A percentile compares a stretch with the other conserved stretches of the same genome.
Evolutionary conservation across 2,329 filamentous ascomycete species (phyloP).

Genomic region (Epichloe scottii): DNA sequence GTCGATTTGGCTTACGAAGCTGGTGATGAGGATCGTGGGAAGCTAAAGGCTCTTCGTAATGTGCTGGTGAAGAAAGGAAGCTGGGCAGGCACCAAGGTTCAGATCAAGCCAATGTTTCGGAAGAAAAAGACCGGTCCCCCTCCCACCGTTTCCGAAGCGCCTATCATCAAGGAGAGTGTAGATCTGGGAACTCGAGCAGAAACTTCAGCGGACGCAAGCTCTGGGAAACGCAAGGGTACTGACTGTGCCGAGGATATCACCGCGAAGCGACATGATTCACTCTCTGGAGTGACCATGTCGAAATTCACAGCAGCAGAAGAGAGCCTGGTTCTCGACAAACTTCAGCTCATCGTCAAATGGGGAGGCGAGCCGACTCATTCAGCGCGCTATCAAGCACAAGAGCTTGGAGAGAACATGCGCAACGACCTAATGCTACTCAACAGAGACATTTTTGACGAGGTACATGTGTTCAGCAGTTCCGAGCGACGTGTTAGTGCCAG

Average conservation of each 20-base stretch:
- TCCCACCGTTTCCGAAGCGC: conserved; percentile 23
- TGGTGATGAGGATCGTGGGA: conserved; percentile 71
- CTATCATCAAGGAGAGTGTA: conserved; percentile 17
- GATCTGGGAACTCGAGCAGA: conserved; percentile 9
- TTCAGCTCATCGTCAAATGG: conserved; percentile 98
- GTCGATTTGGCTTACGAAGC: conserved; percentile 69
- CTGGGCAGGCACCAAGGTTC: conserved; percentile 93
- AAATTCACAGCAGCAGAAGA: conserved; percentile 90
- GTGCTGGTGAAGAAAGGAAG: conserved; percentile 85
- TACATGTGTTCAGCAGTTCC: conserved; percentile 90
- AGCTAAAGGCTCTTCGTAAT: conserved; percentile 75
- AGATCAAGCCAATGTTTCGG: conserved; percentile 98
- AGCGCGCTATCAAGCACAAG: conserved; percentile 88
- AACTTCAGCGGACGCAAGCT: conserved; percentile 7
- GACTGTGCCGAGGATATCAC: conserved; percentile 11
- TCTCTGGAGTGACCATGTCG: conserved; percentile 83
- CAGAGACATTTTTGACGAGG: conserved; percentile 79
- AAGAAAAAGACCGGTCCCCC: conserved; percentile 63
- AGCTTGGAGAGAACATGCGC: conserved; percentile 88
- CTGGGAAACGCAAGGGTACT: conserved; percentile 10
- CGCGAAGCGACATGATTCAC: conserved; percentile 63
- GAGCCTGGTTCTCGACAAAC: conserved; percentile 83
- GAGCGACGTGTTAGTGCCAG: conserved; percentile 90
- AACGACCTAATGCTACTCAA: conserved; percentile 92
- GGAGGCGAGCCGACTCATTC: conserved; percentile 96